These are phyloP conservation scores for Jimgerdemannia lactiflua DNA, from an alignment of 192 early-diverging fungal species.

Conservation along the genomic window DNA sequence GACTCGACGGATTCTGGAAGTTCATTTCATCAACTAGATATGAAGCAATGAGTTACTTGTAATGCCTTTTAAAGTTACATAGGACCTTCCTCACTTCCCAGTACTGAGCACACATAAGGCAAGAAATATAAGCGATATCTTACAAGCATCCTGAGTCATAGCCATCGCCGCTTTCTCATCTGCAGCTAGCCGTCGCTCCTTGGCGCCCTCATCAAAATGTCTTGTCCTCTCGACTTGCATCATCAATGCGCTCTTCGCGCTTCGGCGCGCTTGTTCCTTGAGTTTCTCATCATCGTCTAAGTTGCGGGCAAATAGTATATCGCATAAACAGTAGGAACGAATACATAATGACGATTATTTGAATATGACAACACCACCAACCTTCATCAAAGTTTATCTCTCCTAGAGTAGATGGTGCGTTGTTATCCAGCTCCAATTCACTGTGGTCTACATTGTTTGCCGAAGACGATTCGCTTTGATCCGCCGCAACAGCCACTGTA, in stretches of 20 bases:
- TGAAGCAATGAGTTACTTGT: neutral
- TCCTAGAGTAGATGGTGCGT: conserved; percentile 30
- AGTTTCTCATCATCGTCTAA: conserved; percentile 67
- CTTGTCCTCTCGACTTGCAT: conserved; percentile 63
- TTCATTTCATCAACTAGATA: conserved; percentile 75
- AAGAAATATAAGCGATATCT: conserved; percentile 6
- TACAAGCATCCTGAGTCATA: conserved; percentile 45
- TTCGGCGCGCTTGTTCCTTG: conserved; percentile 62
- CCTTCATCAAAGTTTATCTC: conserved; percentile 75
- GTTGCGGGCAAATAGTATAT: neutral
- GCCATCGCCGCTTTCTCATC: conserved; percentile 28
- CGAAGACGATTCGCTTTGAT: conserved; percentile 16
- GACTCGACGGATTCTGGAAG: conserved; percentile 78
- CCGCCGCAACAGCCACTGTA: conserved; percentile 27
- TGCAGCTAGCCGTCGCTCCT: conserved; percentile 30
- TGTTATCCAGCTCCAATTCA: conserved; percentile 5
- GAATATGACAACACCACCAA: neutral
- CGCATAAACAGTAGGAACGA: conserved; percentile 6
- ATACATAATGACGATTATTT: neutral
- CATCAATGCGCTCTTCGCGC: conserved; percentile 76
- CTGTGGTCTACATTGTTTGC: conserved; percentile 8
- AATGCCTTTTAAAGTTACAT: neutral
- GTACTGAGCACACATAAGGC: neutral
- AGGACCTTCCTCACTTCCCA: neutral
- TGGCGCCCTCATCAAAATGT: conserved; percentile 62